Percentiles rank a stretch among this genome's conserved stretches.
These are phyloP conservation scores for Trichoderma simmonsii DNA, from an alignment of 2,329 filamentous ascomycete genomes.

Conservation along the genomic window DNA sequence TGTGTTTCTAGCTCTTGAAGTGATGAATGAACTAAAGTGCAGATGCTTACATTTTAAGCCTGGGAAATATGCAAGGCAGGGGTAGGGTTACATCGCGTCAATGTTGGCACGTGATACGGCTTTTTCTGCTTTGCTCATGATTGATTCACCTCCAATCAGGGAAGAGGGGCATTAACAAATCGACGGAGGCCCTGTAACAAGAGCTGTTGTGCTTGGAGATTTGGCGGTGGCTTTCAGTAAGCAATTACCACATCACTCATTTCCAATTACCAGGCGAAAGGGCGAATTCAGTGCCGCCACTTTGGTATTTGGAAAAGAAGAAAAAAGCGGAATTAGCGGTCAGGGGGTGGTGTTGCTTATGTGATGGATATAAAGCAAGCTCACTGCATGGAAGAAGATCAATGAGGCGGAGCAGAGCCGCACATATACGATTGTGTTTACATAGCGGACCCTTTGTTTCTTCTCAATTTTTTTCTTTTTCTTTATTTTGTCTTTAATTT, in stretches of 20 bases:
- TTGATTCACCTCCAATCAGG: not conserved
- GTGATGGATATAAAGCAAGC: not conserved
- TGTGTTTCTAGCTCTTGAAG: too few species aligned
- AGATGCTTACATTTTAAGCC: not conserved
- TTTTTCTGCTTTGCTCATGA: not conserved
- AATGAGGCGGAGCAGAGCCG: not conserved
- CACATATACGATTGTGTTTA: not conserved
- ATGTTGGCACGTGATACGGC: not conserved
- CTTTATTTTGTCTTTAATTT: not conserved
- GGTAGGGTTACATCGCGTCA: too few species aligned
- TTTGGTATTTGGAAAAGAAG: not conserved
- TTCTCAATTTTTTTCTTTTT: not conserved
- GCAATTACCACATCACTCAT: not conserved
- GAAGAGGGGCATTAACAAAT: not conserved
- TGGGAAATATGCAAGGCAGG: not conserved
- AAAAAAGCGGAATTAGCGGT: not conserved
- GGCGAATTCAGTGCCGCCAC: not conserved
- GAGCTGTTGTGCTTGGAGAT: not conserved
- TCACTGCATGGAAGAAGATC: not conserved
- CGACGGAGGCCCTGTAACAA: not conserved
- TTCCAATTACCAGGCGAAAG: not conserved
- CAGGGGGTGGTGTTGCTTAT: not conserved
- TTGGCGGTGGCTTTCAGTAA: not conserved
- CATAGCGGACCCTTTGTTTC: not conserved
- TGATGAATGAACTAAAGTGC: not conserved